phyloP scores from a whole-genome alignment of 495 filamentous ascomycete species.

The Lepraria neglecta region DNA sequence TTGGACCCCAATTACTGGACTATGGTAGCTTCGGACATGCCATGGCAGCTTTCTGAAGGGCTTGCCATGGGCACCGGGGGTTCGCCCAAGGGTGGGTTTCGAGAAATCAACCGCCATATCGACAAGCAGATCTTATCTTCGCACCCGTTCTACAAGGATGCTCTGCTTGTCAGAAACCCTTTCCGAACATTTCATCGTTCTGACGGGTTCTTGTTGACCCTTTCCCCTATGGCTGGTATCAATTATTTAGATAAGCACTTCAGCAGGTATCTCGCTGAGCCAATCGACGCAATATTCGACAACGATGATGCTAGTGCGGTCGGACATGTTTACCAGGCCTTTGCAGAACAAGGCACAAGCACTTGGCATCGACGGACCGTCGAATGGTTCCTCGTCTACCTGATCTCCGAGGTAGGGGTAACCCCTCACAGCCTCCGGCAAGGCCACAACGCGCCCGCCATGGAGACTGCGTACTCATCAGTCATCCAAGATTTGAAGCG shows the following conservation, averaged over 20 bases:
- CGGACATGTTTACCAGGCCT: conserved; percentile 28
- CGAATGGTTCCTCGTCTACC: conserved; percentile 32
- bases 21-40: conserved; percentile 27
- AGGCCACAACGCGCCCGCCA: conserved; percentile 29
- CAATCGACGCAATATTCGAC: conserved; percentile 26
- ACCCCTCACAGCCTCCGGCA: conserved; percentile 30
- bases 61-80: conserved; percentile 23
- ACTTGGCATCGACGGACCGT: conserved; percentile 31
- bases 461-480: conserved; percentile 27
- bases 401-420: conserved; percentile 29
- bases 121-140: conserved; percentile 25
- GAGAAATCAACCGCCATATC: conserved; percentile 21
- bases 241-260: conserved; percentile 33
- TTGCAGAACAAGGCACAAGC: conserved; percentile 29
- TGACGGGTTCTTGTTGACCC: conserved; percentile 31
- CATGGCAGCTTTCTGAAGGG: conserved; percentile 32
- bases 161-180: conserved; percentile 28
- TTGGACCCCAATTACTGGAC: conserved; percentile 26
- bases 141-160: conserved; percentile 29
- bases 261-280: conserved; percentile 24
- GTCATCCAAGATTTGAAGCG: conserved; percentile 32
- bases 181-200: conserved; percentile 33
- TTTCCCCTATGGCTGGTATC: conserved; percentile 30
- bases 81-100: conserved; percentile 25
- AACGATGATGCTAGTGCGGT: conserved; percentile 30